These are phyloP conservation scores for Fragilaria radians DNA, from an alignment of 108 stramenopile genomes.

Conservation along the genomic window DNA sequence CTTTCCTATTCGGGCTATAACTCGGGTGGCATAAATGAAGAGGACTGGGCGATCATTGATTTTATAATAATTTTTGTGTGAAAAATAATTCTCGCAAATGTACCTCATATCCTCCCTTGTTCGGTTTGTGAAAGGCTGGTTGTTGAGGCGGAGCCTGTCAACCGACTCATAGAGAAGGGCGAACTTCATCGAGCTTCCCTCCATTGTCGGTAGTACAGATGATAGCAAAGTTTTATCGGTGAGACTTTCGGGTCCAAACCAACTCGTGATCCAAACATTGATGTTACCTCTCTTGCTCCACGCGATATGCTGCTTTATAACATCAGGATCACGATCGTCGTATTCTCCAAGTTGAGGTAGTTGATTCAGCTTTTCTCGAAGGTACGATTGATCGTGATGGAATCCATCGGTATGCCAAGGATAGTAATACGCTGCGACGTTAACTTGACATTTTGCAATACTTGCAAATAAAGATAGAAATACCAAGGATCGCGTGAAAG, in stretches of 20 bases:
- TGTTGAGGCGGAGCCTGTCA: not conserved
- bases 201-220: constrained; percentile 9
- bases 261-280: no score
- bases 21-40: constrained; percentile 21
- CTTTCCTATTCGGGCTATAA: constrained; percentile 6
- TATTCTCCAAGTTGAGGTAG: constrained; percentile 28
- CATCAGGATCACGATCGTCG: constrained; percentile 23
- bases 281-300: constrained; percentile 43
- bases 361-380: constrained; percentile 23
- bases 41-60: constrained; percentile 28
- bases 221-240: constrained; percentile 14
- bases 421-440: constrained; percentile 38
- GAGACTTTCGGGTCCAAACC: constrained; percentile 21
- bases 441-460: no score
- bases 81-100: constrained; percentile 19
- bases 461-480: no score
- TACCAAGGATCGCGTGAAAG: no score
- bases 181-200: constrained; percentile 4
- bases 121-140: not conserved
- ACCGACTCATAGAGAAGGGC: constrained; percentile 15
- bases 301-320: constrained; percentile 30
- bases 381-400: constrained; percentile 19
- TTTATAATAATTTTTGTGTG: constrained; percentile 17
- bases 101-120: constrained; percentile 13
- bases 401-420: constrained; percentile 30